These are phyloP conservation scores for Striga hermonthica DNA, from an alignment of 305 asterid genomes.

Conservation along the genomic window DNA sequence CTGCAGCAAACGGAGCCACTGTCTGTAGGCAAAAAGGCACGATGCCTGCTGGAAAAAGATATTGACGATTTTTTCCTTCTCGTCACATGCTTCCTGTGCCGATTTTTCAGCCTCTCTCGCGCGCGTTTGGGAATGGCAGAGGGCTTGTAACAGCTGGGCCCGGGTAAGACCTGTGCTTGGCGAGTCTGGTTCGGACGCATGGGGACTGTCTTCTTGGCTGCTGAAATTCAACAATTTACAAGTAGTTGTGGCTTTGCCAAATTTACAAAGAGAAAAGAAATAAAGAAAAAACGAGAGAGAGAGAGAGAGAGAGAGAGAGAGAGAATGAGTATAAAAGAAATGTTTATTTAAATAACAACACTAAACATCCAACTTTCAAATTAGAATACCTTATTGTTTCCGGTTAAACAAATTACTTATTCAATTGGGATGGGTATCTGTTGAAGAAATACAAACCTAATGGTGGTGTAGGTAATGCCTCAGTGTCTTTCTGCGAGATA, in stretches of 20 bases:
- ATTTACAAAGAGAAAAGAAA: neutral
- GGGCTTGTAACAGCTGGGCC: constrained; percentile 54
- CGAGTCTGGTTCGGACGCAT: constrained; percentile 32
- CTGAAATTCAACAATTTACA: constrained; percentile 26
- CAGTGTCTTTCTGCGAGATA: too few relatives aligned
- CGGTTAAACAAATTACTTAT: too few relatives aligned
- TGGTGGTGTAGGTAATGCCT: too few relatives aligned
- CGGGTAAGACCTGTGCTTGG: constrained; percentile 43
- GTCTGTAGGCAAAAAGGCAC: constrained; percentile 63
- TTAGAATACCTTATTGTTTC: too few relatives aligned
- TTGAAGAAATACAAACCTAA: too few relatives aligned
- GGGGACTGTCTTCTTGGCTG: constrained; percentile 23
- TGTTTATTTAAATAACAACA: too few relatives aligned
- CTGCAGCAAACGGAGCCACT: constrained; percentile 63
- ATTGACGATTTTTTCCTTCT: constrained; percentile 51
- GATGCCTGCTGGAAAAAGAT: constrained; percentile 63
- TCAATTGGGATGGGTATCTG: too few relatives aligned
- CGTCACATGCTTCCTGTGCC: constrained; percentile 63
- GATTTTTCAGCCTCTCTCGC: constrained; percentile 69
- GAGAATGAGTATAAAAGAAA: too few relatives aligned
- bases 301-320: too few relatives aligned
- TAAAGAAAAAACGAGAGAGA: too few relatives aligned
- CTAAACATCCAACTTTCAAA: too few relatives aligned
- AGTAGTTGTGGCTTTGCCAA: constrained; percentile 4
- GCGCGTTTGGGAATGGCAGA: constrained; percentile 73